Evolutionary conservation across 116 monocot species (phyloP).

Genomic region (Papilionanthe hybrid): DNA sequence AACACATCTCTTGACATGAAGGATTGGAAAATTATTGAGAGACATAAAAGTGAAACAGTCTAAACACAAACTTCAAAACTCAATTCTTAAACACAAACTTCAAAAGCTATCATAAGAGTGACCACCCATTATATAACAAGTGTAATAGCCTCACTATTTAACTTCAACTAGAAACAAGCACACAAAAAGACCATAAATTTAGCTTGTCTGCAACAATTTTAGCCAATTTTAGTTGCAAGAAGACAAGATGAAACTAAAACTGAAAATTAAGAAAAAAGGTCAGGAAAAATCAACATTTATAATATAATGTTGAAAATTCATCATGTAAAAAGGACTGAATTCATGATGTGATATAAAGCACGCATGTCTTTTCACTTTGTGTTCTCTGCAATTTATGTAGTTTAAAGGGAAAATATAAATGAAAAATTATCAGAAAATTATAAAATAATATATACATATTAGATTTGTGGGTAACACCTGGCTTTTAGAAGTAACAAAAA

Average conservation of each 20-base stretch:
- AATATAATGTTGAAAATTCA: not conserved
- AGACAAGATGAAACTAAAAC: not conserved
- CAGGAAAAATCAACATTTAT: not conserved
- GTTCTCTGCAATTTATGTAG: not conserved
- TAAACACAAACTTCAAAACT: no score
- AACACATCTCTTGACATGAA: no score
- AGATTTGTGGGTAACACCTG: slow-evolving; percentile 42
- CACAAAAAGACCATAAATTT: no score
- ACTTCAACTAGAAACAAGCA: no score
- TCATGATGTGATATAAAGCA: slow-evolving; percentile 3
- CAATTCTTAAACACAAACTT: no score
- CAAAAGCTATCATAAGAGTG: no score
- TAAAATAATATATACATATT: not conserved
- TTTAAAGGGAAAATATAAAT: not conserved
- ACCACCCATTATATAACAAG: no score
- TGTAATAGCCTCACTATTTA: no score
- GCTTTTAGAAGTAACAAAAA: slow-evolving; percentile 98
- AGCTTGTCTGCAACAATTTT: not conserved
- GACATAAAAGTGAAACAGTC: no score
- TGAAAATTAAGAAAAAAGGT: not conserved
- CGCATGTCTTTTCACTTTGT: not conserved
- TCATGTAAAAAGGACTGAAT: not conserved
- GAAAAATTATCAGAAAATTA: not conserved
- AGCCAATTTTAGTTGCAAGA: not conserved
- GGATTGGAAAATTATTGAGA: no score